phyloP scores from a whole-genome alignment of 768 basidiomycete genomes.

The Boletus tylopilopsis region DNA sequence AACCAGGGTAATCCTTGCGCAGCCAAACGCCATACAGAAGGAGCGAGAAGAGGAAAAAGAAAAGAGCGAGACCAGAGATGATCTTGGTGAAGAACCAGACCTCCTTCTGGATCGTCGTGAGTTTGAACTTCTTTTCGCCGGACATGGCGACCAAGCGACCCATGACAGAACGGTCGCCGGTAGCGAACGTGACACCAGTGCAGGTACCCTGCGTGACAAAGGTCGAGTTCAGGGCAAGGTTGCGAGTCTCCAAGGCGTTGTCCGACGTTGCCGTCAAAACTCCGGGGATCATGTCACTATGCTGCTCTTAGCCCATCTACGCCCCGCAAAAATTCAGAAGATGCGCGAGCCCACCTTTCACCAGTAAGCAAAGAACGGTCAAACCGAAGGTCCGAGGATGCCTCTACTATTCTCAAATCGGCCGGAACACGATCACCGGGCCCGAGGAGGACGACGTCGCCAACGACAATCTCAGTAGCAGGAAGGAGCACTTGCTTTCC shows the following conservation, averaged over 20 bases:
- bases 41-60: constrained; percentile 39
- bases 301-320: constrained; percentile 2
- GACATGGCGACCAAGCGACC: constrained; percentile 54
- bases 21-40: constrained; percentile 41
- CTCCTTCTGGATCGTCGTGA: constrained; percentile 46
- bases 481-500: constrained; percentile 42
- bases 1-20: constrained; percentile 28
- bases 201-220: constrained; percentile 40
- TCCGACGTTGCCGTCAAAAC: constrained; percentile 41
- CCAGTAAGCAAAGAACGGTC: constrained; percentile 51
- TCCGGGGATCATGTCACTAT: constrained; percentile 41
- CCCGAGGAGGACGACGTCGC: constrained; percentile 47
- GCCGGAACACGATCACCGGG: constrained; percentile 58
- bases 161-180: constrained; percentile 41
- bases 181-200: constrained; percentile 38
- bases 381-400: constrained; percentile 46
- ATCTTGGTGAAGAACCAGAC: constrained; percentile 50
- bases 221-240: constrained; percentile 46
- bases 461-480: constrained; percentile 53
- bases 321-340: not conserved
- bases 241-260: constrained; percentile 44
- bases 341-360: constrained; percentile 31
- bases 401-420: constrained; percentile 50
- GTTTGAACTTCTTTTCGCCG: constrained; percentile 40
- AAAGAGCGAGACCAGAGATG: constrained; percentile 39